Evolutionary conservation across 108 stramenopile species (phyloP), one percentile per base, ranked within the genome.

Genomic region (Conticribra weissflogii): DNA sequence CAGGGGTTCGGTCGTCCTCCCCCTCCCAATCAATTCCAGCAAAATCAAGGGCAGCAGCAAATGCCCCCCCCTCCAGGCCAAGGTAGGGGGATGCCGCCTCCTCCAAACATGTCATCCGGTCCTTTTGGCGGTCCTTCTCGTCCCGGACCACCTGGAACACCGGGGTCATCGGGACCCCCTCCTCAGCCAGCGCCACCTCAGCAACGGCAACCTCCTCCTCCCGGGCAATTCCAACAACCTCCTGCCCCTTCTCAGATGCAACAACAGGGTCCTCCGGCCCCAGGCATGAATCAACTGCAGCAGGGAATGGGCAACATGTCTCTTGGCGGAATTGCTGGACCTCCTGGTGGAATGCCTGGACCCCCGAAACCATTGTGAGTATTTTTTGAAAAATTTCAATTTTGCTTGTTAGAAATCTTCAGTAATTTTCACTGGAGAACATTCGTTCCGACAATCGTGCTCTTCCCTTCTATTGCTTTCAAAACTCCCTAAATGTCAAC

Each of bases 321-420:
- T 52, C 51, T 65, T 27, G 64, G 64, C 5, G 36, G 36, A n/a
- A n/a, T n/a, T 41, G 36, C 8, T 41, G 36, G 36, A 5, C 8
- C 36, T 41, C 36, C 36, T 12, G 36, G n/a, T n/a, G n/a, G 36
- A 41, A 41, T 41, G 36, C 8, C 36, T 62, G 61, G 46, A 16
- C 64, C 64, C 2, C 64, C 64, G 19, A 65, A 65, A 23, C 52
- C 64, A 5, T 34, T 54, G 70, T 71, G 41, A 71, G 70, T 71
- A 21, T 48, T 0, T 17, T 49, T n/a, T 3, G n/a, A 9, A 16
- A 36, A n/a, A 28, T 3, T 0, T 48, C n/a, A n/a, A n/a, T n/a
- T n/a, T n/a, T n/a, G n/a, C n/a, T n/a, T n/a, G n/a, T n/a, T n/a
- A n/a, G n/a, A n/a, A n/a, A n/a, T 46, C 25, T 44, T 7, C 30